Evolutionary conservation across 2,329 filamentous ascomycete species (phyloP), one percentile per base, ranked within the genome.

Genomic region (Blumeria graminis): DNA sequence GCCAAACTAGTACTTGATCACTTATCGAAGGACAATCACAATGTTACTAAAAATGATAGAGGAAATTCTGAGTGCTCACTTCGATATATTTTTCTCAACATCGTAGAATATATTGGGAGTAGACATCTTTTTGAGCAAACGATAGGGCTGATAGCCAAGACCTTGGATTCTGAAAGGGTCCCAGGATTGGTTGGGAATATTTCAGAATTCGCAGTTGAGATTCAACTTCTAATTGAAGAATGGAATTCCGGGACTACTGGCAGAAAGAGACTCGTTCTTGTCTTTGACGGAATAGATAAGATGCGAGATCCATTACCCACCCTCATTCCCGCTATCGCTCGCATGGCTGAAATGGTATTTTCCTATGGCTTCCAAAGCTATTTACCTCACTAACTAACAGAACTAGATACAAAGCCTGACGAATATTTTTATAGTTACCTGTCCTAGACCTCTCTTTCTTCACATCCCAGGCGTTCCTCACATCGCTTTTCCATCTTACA

Each of bases 281-380:
- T 95, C 10, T 76, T 96, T 60, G 92, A 96, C 71, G 86, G 80
- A 10, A 82, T 96, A 57, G 90, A 96, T 67, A 77, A 76, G 60
- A 85, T 94, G 67, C 76, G 83, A 63, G 90, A 96, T 65, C 80
- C 84, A 6, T 22, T 46, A 11, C 79, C 84, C 6, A 75, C 80
- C 2, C 94, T 86, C 1, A 70, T 96, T 13, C 70, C 94, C 4
- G 81, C 89, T 35, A 88, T 98, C 59, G 86, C 84, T 22, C 77
- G 89, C 59, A 68, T 98, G 18, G 83, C 85, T 13, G 88, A 95
- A 68, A 76, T 82, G 59, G 86, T 92, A 70, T 63, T 81, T 38
- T 33, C n/a, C 13, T 16, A 6, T 18, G 2, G 18, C n/a, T 41
- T 34, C 32, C 18, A 34, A 35, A 35, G 22, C 7, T 11, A n/a